A percentile compares a stretch with the other conserved stretches of the same genome.
phyloP scores from a whole-genome alignment of 768 basidiomycete genomes.

The Fistulinella prunicolor region DNA sequence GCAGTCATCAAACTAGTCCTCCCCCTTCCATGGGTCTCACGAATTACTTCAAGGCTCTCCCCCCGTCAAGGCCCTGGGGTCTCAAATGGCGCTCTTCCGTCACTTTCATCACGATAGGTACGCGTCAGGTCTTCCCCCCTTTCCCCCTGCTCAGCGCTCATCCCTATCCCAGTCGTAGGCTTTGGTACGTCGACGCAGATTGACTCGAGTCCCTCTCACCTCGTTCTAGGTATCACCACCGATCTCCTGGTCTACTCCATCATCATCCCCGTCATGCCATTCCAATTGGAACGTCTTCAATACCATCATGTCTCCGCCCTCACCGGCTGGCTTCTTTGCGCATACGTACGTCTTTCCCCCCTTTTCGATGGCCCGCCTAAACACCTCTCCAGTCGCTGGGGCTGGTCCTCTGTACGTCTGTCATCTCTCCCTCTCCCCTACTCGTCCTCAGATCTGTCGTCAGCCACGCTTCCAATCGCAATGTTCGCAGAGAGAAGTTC shows the following conservation, averaged over 20 bases:
- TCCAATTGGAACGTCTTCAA: slow-evolving; percentile 51
- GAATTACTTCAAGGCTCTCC: not conserved
- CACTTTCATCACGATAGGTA: slow-evolving; percentile 50
- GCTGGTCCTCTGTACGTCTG: slow-evolving; percentile 46
- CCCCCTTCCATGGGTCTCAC: slow-evolving; percentile 9
- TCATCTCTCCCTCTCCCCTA: not conserved
- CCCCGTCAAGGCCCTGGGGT: slow-evolving; percentile 36
- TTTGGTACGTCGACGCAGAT: slow-evolving; percentile 37
- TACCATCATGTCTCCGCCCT: slow-evolving; percentile 46
- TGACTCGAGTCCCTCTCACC: not conserved
- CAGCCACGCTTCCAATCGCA: slow-evolving; percentile 58
- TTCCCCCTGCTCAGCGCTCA: not conserved
- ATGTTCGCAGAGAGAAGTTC: slow-evolving; percentile 51
- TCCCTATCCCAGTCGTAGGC: slow-evolving; percentile 39
- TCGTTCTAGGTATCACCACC: slow-evolving; percentile 36
- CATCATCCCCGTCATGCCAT: slow-evolving; percentile 62
- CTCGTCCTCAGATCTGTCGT: not conserved
- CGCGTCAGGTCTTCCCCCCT: slow-evolving; percentile 8
- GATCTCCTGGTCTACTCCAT: slow-evolving; percentile 61
- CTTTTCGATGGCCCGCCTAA: slow-evolving; percentile 1
- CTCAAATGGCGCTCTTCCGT: slow-evolving; percentile 57
- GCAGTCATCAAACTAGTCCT: not conserved
- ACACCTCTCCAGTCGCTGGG: slow-evolving; percentile 46
- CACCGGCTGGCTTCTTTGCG: slow-evolving; percentile 60
- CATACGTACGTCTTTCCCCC: slow-evolving; percentile 42